A percentile compares a stretch with the other conserved stretches of the same genome.
phyloP scores from a whole-genome alignment of 2,329 filamentous ascomycete genomes.

The Paraphaeosphaeria sporulosa region DNA sequence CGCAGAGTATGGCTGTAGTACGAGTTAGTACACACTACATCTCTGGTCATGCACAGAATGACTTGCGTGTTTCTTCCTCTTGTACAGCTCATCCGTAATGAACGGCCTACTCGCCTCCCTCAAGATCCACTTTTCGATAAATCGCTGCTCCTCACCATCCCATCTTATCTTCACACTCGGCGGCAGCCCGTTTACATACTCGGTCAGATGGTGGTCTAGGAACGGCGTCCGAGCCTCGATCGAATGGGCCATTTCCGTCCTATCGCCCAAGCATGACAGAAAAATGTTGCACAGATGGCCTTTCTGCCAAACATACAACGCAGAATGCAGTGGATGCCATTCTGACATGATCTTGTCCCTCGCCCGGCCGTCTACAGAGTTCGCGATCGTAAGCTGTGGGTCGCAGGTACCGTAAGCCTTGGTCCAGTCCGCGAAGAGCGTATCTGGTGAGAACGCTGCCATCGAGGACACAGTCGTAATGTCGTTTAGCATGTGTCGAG shows the following conservation, averaged over 20 bases:
- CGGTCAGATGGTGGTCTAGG: slow-evolving; percentile 49
- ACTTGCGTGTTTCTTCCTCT: slow-evolving; percentile 53
- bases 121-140: slow-evolving; percentile 60
- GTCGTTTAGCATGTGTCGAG: slow-evolving; percentile 50
- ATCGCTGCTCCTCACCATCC: slow-evolving; percentile 18
- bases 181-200: slow-evolving; percentile 49
- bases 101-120: slow-evolving; percentile 59
- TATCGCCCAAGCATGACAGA: slow-evolving; percentile 54
- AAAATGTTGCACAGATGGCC: slow-evolving; percentile 39
- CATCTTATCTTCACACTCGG: slow-evolving; percentile 48
- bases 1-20: slow-evolving; percentile 52
- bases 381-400: slow-evolving; percentile 44
- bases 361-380: slow-evolving; percentile 21
- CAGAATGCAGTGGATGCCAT: slow-evolving; percentile 36
- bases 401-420: slow-evolving; percentile 36
- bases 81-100: slow-evolving; percentile 61
- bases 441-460: slow-evolving; percentile 41
- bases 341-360: slow-evolving; percentile 17
- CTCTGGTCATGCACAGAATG: background rate
- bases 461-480: slow-evolving; percentile 48
- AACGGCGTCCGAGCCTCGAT: slow-evolving; percentile 52
- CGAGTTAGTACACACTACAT: too few species aligned
- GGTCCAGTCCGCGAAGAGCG: slow-evolving; percentile 49
- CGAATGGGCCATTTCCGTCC: slow-evolving; percentile 53
- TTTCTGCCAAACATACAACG: slow-evolving; percentile 34